phyloP scores from a whole-genome alignment of 768 basidiomycete species.

The Boletus sp. region DNA sequence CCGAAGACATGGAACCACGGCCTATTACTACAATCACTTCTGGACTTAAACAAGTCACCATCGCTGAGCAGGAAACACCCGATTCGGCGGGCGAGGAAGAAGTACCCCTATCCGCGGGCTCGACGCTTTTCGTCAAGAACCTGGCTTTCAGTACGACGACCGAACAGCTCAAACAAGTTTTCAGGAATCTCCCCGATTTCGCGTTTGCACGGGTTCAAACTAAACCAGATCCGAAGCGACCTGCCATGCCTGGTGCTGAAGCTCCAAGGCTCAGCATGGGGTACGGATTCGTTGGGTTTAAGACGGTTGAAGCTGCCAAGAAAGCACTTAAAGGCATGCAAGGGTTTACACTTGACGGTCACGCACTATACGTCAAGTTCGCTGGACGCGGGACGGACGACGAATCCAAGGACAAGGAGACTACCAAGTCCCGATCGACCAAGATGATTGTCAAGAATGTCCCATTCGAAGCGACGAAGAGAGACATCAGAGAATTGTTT shows the following conservation, averaged over 20 bases:
- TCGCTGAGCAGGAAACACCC: slow-evolving; percentile 39
- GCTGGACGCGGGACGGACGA: slow-evolving; percentile 75
- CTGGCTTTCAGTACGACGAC: slow-evolving; percentile 88
- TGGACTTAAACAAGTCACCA: slow-evolving; percentile 36
- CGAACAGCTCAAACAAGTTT: slow-evolving; percentile 64
- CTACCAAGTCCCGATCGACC: slow-evolving; percentile 62
- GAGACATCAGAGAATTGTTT: slow-evolving; percentile 87
- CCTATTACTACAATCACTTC: slow-evolving; percentile 12
- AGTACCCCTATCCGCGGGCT: slow-evolving; percentile 53
- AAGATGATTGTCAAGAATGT: slow-evolving; percentile 99
- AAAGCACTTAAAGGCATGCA: slow-evolving; percentile 75
- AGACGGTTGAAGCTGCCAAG: slow-evolving; percentile 65
- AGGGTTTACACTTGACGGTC: slow-evolving; percentile 83
- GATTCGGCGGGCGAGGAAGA: slow-evolving; percentile 36
- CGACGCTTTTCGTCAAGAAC: slow-evolving; percentile 94
- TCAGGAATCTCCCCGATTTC: slow-evolving; percentile 75
- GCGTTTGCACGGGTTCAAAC: slow-evolving; percentile 87
- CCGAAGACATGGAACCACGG: slow-evolving; percentile 23
- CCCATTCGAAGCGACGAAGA: slow-evolving; percentile 93
- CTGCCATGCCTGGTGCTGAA: slow-evolving; percentile 29
- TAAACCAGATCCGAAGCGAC: slow-evolving; percentile 80
- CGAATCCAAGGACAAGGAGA: slow-evolving; percentile 36
- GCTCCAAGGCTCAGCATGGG: slow-evolving; percentile 82
- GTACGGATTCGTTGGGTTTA: slow-evolving; percentile 94
- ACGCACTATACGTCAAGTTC: slow-evolving; percentile 78